Percentiles rank a stretch among this genome's conserved stretches.
Conservation (phyloP, 257 asterid genomes). For the Solanum bulbocastanum region DNA sequence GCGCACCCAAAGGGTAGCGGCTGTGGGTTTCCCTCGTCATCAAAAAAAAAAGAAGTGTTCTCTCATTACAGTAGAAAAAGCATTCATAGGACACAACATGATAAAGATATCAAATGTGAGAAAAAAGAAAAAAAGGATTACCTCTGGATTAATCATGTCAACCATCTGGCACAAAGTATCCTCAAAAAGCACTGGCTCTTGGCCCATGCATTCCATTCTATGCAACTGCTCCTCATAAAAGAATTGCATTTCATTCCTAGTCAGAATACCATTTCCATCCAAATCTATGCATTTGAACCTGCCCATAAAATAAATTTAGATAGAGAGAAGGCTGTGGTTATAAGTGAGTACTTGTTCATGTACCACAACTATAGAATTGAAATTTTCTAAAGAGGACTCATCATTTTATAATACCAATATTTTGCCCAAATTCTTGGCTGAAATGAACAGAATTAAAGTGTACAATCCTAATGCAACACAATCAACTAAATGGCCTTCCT, state of each 20-base stretch:
- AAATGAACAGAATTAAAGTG: not conserved
- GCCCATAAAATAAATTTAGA: slow-evolving; percentile 10
- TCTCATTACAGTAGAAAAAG: not conserved
- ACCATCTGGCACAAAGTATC: slow-evolving; percentile 96
- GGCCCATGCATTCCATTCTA: slow-evolving; percentile 99
- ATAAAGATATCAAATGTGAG: not conserved
- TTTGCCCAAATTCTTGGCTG: not conserved
- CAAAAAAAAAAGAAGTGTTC: not conserved
- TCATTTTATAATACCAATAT: not conserved
- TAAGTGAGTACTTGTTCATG: not conserved
- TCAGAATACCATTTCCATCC: slow-evolving; percentile 90
- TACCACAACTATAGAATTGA: not conserved
- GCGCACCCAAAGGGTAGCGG: too few species aligned
- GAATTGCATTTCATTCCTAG: slow-evolving; percentile 94
- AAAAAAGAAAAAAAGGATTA: not conserved
- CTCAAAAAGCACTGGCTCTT: slow-evolving; percentile 99
- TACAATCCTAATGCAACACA: not conserved
- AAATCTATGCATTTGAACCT: slow-evolving; percentile 99
- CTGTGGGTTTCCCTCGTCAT: too few species aligned
- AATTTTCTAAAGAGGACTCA: not conserved
- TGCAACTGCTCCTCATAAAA: slow-evolving; percentile 98
- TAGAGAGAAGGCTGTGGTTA: not conserved
- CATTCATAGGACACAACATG: not conserved
- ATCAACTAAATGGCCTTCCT: not conserved
- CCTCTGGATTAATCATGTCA: slow-evolving; percentile 97